Conservation (phyloP, 768 basidiomycete species). For the Paxillus rubicundulus region DNA sequence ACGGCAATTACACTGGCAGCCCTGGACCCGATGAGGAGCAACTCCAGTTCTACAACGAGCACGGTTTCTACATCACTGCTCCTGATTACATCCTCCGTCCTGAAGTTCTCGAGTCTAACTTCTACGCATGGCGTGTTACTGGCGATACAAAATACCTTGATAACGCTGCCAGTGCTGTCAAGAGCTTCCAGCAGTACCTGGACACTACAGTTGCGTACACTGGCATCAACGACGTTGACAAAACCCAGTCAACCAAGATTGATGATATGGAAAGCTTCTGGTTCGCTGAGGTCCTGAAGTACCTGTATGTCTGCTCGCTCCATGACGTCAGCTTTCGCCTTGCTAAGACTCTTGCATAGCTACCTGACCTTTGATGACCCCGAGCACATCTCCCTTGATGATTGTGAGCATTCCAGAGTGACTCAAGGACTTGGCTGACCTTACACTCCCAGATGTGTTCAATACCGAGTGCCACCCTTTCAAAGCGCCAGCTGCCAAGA, state of each 20-base stretch:
- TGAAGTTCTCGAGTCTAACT: conserved; percentile 78
- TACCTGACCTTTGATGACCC: conserved; percentile 78
- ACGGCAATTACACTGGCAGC: conserved; percentile 64
- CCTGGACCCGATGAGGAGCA: conserved; percentile 31
- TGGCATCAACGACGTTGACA: conserved; percentile 57
- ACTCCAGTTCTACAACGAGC: conserved; percentile 53
- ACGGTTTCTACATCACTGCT: conserved; percentile 64
- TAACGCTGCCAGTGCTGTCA: conserved; percentile 56
- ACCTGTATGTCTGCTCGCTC: conserved; percentile 44
- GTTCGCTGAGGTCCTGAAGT: conserved; percentile 76
- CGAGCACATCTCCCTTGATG: conserved; percentile 56
- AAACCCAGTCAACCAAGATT: conserved; percentile 38
- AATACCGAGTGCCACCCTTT: conserved; percentile 76
- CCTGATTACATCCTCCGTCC: conserved; percentile 64
- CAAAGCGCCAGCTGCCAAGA: conserved; percentile 48
- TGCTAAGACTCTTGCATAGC: conserved; percentile 28
- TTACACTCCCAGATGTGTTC: conserved; percentile 46
- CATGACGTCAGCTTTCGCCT: background rate
- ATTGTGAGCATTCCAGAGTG: conserved; percentile 39
- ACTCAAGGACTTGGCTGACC: background rate
- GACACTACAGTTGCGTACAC: conserved; percentile 47
- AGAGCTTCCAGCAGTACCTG: conserved; percentile 58
- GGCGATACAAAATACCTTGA: conserved; percentile 68
- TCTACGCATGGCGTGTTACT: conserved; percentile 74
- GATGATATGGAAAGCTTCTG: conserved; percentile 69